phyloP scores from a whole-genome alignment of 306 rosid species.

The Fragaria nilgerrensis region DNA sequence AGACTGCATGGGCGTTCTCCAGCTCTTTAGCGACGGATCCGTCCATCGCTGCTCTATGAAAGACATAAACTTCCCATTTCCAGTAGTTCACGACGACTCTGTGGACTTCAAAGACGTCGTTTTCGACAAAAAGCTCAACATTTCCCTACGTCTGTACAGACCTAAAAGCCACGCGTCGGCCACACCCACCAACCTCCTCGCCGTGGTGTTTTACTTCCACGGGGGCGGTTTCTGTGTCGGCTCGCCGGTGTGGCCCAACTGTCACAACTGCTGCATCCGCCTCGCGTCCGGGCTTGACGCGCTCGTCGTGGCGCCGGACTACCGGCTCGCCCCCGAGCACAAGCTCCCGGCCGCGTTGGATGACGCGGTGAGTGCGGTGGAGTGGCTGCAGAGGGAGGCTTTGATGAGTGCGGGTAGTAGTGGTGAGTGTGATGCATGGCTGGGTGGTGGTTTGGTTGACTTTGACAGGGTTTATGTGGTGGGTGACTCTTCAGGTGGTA shows the following conservation, averaged over 20 bases:
- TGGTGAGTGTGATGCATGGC: slow-evolving; percentile 52
- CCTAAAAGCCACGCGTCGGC: slow-evolving; percentile 32
- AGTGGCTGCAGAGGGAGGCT: slow-evolving; percentile 61
- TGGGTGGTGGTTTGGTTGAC: slow-evolving; percentile 41
- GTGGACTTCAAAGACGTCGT: slow-evolving; percentile 51
- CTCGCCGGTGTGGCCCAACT: slow-evolving; percentile 76
- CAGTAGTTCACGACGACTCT: slow-evolving; percentile 43
- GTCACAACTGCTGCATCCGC: slow-evolving; percentile 71
- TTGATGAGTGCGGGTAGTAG: slow-evolving; percentile 25
- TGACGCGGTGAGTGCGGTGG: slow-evolving; percentile 58
- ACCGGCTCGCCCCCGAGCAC: slow-evolving; percentile 82
- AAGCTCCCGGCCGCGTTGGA: slow-evolving; percentile 78
- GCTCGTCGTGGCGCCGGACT: slow-evolving; percentile 56
- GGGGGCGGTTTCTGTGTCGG: slow-evolving; percentile 96
- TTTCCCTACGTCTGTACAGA: slow-evolving; percentile 66
- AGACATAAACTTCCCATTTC: slow-evolving; percentile 36
- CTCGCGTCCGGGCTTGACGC: slow-evolving; percentile 52
- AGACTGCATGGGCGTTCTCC: slow-evolving; percentile 90
- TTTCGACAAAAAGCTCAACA: slow-evolving; percentile 44
- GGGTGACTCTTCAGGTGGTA: slow-evolving; percentile 95
- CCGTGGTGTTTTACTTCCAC: slow-evolving; percentile 58
- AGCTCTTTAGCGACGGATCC: slow-evolving; percentile 80
- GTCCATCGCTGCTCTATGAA: slow-evolving; percentile 42
- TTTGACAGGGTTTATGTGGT: slow-evolving; percentile 56
- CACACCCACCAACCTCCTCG: slow-evolving; percentile 13